Percentiles rank a stretch among this genome's conserved stretches.
These are phyloP conservation scores for Verbena officinalis DNA, from an alignment of 257 asterid genomes.

Conservation along the genomic window DNA sequence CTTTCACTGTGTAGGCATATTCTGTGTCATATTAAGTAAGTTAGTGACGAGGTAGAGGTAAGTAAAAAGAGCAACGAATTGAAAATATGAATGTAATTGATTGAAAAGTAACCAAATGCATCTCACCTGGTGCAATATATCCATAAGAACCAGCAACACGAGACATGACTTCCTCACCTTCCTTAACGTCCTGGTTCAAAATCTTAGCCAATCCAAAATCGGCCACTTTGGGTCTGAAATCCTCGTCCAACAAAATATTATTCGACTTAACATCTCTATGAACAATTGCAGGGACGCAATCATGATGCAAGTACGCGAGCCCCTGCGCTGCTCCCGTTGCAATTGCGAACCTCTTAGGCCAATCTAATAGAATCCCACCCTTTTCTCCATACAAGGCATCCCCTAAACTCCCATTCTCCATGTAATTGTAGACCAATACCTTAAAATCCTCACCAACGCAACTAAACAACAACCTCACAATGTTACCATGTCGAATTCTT, in stretches of 20 bases:
- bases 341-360: conserved; percentile 68
- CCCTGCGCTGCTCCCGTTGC: conserved; percentile 86
- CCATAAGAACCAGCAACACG: conserved; percentile 84
- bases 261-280: conserved; percentile 47
- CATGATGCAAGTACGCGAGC: conserved; percentile 86
- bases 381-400: conserved; percentile 71
- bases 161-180: conserved; percentile 58
- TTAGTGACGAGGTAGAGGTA: no score
- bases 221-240: conserved; percentile 48
- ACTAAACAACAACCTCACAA: conserved; percentile 73
- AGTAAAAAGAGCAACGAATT: no score
- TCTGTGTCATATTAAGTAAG: conserved; percentile 39
- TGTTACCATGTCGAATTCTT: conserved; percentile 65
- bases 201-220: conserved; percentile 85
- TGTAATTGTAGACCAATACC: conserved; percentile 70
- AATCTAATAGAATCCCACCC: conserved; percentile 60
- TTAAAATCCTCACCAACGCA: conserved; percentile 58
- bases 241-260: conserved; percentile 41
- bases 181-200: conserved; percentile 38
- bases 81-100: no score
- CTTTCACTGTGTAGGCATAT: conserved; percentile 64
- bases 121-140: conserved; percentile 85
- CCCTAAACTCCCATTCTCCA: conserved; percentile 79
- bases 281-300: conserved; percentile 43
- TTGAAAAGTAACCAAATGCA: neutral